Percentiles rank a stretch among this genome's conserved stretches.
phyloP scores from a whole-genome alignment of 1,139 yeast species.

The Wickerhamomyces sp. region DNA sequence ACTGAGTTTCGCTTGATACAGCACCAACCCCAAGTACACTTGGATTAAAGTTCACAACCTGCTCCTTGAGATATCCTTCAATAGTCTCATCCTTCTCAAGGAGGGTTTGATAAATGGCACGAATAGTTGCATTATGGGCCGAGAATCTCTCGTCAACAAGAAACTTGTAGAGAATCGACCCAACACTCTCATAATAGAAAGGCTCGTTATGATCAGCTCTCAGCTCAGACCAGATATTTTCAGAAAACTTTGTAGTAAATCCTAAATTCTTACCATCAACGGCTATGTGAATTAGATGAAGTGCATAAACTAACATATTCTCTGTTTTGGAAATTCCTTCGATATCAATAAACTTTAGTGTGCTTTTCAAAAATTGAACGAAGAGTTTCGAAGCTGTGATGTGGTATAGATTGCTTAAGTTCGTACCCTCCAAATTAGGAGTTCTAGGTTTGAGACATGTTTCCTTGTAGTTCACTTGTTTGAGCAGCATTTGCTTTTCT shows the following conservation, averaged over 20 bases:
- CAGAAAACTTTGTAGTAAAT: slow-evolving; percentile 14
- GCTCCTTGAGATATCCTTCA: slow-evolving; percentile 28
- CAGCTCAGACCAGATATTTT: slow-evolving; percentile 31
- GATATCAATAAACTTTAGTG: slow-evolving; percentile 40
- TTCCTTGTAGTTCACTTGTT: slow-evolving; percentile 35
- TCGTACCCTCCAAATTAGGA: slow-evolving; percentile 28
- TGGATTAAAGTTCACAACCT: slow-evolving; percentile 29
- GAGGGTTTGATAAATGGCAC: slow-evolving; percentile 46
- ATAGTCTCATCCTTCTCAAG: slow-evolving; percentile 25
- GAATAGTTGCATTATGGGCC: slow-evolving; percentile 45
- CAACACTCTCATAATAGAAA: slow-evolving; percentile 37
- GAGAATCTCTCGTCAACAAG: slow-evolving; percentile 38
- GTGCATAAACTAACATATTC: slow-evolving; percentile 47
- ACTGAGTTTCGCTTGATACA: slow-evolving; percentile 5
- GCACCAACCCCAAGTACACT: slow-evolving; percentile 19
- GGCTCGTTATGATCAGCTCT: slow-evolving; percentile 35
- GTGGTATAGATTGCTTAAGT: slow-evolving; percentile 37
- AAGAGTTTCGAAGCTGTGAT: slow-evolving; percentile 52
- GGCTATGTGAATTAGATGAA: slow-evolving; percentile 67
- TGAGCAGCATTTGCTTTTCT: slow-evolving; percentile 28
- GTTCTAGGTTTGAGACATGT: slow-evolving; percentile 48
- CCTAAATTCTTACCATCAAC: slow-evolving; percentile 25
- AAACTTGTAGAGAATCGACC: slow-evolving; percentile 40
- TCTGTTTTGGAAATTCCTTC: slow-evolving; percentile 45
- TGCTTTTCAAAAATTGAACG: slow-evolving; percentile 45